Evolutionary conservation across 805 yeast species (phyloP), one percentile per base, ranked within the genome.

Genomic region (Ogataea salicorniae): DNA sequence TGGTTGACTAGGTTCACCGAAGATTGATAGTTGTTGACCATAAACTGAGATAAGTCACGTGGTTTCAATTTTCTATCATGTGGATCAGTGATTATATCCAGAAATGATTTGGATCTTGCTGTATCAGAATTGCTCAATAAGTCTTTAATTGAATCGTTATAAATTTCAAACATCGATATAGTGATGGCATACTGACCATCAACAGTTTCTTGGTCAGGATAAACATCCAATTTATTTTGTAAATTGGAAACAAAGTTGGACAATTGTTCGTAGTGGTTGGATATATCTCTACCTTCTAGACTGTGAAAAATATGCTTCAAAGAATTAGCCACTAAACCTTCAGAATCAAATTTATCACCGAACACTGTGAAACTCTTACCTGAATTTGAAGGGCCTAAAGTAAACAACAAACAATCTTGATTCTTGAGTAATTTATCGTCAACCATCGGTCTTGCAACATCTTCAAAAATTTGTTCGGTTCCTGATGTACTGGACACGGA

Each of bases 381-480:
- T 6, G 78, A 69, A 34, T 75, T 76, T 0, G 81, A 73, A 34
- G 83, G 77, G 1, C 83, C 83, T 54, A 79, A 54, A 0, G 80
- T 69, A 53, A 78, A 73, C 31, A 76, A 53, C 8, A 73, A 60
- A 18, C 73, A 67, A 52, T 77, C 81, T 17, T 64, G 62, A 8
- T 55, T 55, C 26, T 66, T 68, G 3, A 64, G 46, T 4, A 63
- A 47, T 14, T 57, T 46, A 2, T 57, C 49, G 34, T 66, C 63
- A 23, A 74, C 64, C 41, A 70, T 55, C 5, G 70, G 68, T 33
- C 52, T 47, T 8, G 70, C 66, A 13, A 67, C 62, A 2, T 52
- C 51, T 11, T 63, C 60, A 60, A 70, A 76, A 3, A 75, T 55
- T 15, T 71, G 51, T 37, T 23, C 40, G 23, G 9, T 16, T 40